Evolutionary conservation across 1,284 basidiomycete species (phyloP), one percentile per base, ranked within the genome.

Genomic region (Tranzscheliella williamsii): DNA sequence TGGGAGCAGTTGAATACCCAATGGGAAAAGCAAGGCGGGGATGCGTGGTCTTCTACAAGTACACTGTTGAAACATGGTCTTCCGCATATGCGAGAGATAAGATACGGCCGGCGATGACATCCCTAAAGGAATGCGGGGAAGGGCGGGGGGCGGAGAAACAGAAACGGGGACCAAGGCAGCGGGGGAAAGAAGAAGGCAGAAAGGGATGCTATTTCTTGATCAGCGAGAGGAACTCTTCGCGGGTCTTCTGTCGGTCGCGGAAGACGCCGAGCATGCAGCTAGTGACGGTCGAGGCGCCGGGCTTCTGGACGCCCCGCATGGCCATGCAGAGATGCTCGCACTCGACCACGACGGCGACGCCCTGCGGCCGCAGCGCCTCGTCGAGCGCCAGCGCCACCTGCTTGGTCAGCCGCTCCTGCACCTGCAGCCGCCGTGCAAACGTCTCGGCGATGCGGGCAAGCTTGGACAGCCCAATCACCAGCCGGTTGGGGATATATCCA

Each of bases 241-340:
- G 85, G 20, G 95, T 98, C 82, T 98, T 98, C 79, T 95, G 91
- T 67, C 92, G 89, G 12, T 90, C 88, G 45, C 95, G 85, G 84
- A 99, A 99, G 73, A 91, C 95, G 11, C 95, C 95, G 44, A 97
- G 82, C 95, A 99, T 99, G 69, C 93, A 96, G n/a, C 90, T 93
- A 1, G 95, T 98, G 24, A 95, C 89, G 0, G 95, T 98, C 17
- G 88, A 85, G 6, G 94, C 85, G 22, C 95, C 94, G 2, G 94
- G 94, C 80, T 99, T 99, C 80, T 99, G 95, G 1, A 99, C 95
- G 31, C 95, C 95, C 51, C 95, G 87, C 93, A 98, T 98, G 2
- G 93, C 92, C 95, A 99, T 99, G 78, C 95, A 99, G 81, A 98
- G 84, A 81, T 99, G 95, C 30, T 92, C 94, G 74, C 51, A 62